Evolutionary conservation across 2,329 filamentous ascomycete species (phyloP).

Genomic region (Claviceps maximensis): DNA sequence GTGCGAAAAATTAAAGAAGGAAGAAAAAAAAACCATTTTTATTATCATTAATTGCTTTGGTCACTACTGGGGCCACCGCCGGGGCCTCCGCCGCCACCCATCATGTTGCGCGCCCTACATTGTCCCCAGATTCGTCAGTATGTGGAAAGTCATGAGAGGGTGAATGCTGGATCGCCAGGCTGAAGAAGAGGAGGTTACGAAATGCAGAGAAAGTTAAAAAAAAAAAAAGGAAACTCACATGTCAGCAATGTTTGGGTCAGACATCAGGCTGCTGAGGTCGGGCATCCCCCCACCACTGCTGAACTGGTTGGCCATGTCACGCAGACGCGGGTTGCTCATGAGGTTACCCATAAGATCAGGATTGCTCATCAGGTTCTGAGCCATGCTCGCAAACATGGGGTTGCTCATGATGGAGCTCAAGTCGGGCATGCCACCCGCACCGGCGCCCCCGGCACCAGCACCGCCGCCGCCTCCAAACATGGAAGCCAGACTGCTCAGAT

Average conservation of each 20-base stretch:
- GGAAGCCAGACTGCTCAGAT: slow-evolving; percentile 55
- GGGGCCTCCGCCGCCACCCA: slow-evolving; percentile 26
- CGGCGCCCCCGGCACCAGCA: slow-evolving; percentile 38
- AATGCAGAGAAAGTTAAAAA: not conserved
- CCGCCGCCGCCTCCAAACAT: slow-evolving; percentile 56
- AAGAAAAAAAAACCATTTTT: not conserved
- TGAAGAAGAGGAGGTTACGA: not conserved
- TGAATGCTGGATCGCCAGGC: not conserved
- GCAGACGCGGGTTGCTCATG: slow-evolving; percentile 84
- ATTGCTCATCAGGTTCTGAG: slow-evolving; percentile 94
- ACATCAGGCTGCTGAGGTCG: slow-evolving; percentile 75
- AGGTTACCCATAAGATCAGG: slow-evolving; percentile 82
- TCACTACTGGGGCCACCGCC: slow-evolving; percentile 14
- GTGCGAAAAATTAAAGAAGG: too few species aligned
- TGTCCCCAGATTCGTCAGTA: not conserved
- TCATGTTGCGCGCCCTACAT: slow-evolving; percentile 32
- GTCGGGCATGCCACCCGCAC: slow-evolving; percentile 75
- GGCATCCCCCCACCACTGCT: slow-evolving; percentile 74
- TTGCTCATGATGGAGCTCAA: slow-evolving; percentile 83
- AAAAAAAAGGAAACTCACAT: slow-evolving; percentile 53
- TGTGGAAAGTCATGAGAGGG: not conserved
- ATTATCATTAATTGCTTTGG: slow-evolving; percentile 4
- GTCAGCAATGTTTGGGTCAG: slow-evolving; percentile 79
- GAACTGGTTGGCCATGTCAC: slow-evolving; percentile 77
- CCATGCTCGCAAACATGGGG: slow-evolving; percentile 97